phyloP scores from a whole-genome alignment of 768 basidiomycete genomes.

The Pleurotus sapidus region DNA sequence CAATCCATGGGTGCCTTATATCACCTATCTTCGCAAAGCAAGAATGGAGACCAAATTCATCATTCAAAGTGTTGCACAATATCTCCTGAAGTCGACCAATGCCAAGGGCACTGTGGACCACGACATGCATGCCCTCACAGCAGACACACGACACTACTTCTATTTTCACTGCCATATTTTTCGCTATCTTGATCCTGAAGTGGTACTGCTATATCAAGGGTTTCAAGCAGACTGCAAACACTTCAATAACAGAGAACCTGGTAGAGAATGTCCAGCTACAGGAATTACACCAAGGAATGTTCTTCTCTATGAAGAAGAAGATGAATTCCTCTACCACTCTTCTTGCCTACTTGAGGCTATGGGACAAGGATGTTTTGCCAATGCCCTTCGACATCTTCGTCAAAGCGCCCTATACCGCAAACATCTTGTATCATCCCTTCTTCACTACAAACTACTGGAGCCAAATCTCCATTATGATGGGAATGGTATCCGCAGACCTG shows the following conservation, averaged over 20 bases:
- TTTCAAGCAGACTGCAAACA: not conserved
- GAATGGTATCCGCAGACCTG: not conserved
- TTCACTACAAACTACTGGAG: not conserved
- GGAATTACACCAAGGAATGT: no score
- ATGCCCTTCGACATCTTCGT: not conserved
- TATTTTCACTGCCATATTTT: not conserved
- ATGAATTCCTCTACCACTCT: not conserved
- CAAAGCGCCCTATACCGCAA: not conserved
- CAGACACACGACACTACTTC: not conserved
- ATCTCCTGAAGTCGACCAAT: no score
- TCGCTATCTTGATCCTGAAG: not conserved
- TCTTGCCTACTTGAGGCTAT: not conserved
- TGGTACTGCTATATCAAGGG: not conserved
- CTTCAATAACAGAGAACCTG: not conserved
- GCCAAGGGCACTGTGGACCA: no score
- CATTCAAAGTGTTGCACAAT: no score
- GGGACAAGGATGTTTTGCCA: not conserved
- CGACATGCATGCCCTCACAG: not conserved
- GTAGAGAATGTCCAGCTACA: no score
- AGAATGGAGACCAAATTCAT: no score
- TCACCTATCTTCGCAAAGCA: not conserved
- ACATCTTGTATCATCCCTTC: not conserved
- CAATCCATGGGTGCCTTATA: not conserved
- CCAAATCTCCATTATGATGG: not conserved
- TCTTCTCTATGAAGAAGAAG: not conserved